Conservation (phyloP, 768 basidiomycete genomes). For the Psilocybe tampanensis region DNA sequence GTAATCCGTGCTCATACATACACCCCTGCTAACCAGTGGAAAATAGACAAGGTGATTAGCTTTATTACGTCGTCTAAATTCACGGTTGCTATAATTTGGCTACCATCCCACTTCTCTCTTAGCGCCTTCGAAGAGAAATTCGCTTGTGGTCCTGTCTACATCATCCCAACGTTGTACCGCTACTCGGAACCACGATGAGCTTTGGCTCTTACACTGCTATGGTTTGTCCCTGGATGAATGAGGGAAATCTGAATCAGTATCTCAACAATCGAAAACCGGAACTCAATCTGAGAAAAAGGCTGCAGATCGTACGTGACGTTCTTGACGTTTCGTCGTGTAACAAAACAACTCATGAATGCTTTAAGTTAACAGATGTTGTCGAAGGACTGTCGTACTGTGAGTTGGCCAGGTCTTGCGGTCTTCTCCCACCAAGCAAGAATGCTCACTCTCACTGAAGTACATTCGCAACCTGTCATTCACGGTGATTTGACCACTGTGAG, state of each 20-base stretch:
- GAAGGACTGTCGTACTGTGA: slow-evolving; percentile 8
- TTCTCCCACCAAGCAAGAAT: too few species aligned
- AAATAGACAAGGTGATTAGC: slow-evolving; percentile 13
- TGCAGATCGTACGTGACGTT: slow-evolving; percentile 5
- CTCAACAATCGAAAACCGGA: not conserved
- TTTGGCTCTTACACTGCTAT: slow-evolving; percentile 8
- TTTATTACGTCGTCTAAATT: not conserved
- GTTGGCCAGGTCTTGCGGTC: not conserved
- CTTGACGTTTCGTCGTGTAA: not conserved
- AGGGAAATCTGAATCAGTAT: slow-evolving; percentile 5
- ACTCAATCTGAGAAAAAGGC: not conserved
- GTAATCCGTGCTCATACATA: slow-evolving; percentile 18
- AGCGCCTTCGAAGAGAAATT: slow-evolving; percentile 8
- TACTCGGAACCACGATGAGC: slow-evolving; percentile 4
- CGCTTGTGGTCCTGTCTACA: slow-evolving; percentile 1
- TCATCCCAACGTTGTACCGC: slow-evolving; percentile 8
- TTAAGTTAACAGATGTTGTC: slow-evolving; percentile 5
- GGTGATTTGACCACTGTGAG: slow-evolving; percentile 10
- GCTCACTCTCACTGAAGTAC: not conserved
- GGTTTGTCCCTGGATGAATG: slow-evolving; percentile 11
- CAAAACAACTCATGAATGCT: not conserved
- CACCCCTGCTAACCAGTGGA: slow-evolving; percentile 8
- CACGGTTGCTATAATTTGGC: too few species aligned
- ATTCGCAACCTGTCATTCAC: slow-evolving; percentile 6
- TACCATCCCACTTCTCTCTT: not conserved